Evolutionary conservation across 768 basidiomycete genomes (phyloP).

Genomic region (Boletus speciosus): DNA sequence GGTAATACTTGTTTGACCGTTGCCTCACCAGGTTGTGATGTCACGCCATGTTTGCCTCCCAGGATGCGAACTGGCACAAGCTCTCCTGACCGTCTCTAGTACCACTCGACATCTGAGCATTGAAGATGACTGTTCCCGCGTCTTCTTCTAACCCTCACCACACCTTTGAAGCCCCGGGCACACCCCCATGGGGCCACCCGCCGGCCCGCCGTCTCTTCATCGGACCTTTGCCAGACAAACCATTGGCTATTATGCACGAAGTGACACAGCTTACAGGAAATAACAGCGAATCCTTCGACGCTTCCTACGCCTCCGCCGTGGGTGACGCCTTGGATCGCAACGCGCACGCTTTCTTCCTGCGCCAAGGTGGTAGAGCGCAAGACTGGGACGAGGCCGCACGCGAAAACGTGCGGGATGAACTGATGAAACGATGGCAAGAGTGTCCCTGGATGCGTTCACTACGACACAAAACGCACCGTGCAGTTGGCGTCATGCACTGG

Average conservation of each 20-base stretch:
- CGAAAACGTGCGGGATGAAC: constrained; percentile 48
- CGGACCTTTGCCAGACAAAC: constrained; percentile 71
- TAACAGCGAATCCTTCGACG: constrained; percentile 33
- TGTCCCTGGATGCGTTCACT: constrained; percentile 61
- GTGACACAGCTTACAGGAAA: constrained; percentile 14
- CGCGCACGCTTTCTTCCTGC: constrained; percentile 61
- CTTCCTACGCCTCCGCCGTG: constrained; percentile 32
- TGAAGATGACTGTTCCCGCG: constrained; percentile 11
- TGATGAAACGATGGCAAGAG: constrained; percentile 58
- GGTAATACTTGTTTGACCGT: neutral
- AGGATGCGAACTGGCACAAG: neutral
- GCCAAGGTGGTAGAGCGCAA: constrained; percentile 58
- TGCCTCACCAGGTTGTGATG: constrained; percentile 19
- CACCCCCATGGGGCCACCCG: constrained; percentile 9
- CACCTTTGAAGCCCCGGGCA: neutral
- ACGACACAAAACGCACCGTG: constrained; percentile 22
- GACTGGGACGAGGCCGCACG: constrained; percentile 64
- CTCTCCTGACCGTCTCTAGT: neutral
- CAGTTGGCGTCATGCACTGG: constrained; percentile 42
- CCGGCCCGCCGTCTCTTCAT: constrained; percentile 60
- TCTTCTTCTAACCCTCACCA: neutral
- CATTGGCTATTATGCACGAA: constrained; percentile 42
- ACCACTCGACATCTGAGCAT: neutral
- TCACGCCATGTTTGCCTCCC: constrained; percentile 14
- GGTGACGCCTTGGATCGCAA: constrained; percentile 49